Conservation (phyloP, 306 rosid species). For the Betula pendula region DNA sequence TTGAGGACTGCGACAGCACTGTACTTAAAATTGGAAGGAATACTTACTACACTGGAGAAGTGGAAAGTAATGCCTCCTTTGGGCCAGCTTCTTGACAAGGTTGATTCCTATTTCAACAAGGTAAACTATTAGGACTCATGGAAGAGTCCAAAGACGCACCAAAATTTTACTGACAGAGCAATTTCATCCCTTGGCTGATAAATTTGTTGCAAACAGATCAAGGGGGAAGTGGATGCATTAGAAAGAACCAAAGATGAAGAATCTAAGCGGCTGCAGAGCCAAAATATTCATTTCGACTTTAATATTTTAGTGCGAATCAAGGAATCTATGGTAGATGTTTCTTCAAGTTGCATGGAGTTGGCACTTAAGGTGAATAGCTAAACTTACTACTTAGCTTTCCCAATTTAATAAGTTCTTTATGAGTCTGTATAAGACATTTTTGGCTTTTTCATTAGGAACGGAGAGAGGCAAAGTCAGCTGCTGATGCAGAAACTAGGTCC, state of each 20-base stretch:
- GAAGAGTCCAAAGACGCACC: background rate
- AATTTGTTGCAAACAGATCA: constrained; percentile 5
- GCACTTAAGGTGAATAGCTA: constrained; percentile 33
- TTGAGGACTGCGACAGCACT: constrained; percentile 42
- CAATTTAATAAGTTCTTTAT: background rate
- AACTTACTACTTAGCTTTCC: background rate
- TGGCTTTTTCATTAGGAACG: constrained; percentile 25
- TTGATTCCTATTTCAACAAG: constrained; percentile 33
- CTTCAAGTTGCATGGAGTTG: constrained; percentile 50
- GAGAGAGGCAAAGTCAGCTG: constrained; percentile 17
- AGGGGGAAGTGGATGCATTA: constrained; percentile 32
- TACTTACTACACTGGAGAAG: constrained; percentile 14
- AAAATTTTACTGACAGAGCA: background rate
- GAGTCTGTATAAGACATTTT: background rate
- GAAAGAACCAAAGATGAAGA: constrained; percentile 45
- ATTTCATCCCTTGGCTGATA: background rate
- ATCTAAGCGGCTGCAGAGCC: constrained; percentile 24
- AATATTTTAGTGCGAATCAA: constrained; percentile 31
- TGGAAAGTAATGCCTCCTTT: constrained; percentile 34
- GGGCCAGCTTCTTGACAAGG: constrained; percentile 30
- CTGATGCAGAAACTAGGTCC: too few relatives aligned
- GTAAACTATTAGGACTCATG: constrained; percentile 9
- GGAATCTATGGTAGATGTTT: constrained; percentile 45
- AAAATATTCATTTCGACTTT: constrained; percentile 42
- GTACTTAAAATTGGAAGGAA: constrained; percentile 36